Evolutionary conservation across 257 asterid genomes (phyloP).

Genomic region (Plantago major): DNA sequence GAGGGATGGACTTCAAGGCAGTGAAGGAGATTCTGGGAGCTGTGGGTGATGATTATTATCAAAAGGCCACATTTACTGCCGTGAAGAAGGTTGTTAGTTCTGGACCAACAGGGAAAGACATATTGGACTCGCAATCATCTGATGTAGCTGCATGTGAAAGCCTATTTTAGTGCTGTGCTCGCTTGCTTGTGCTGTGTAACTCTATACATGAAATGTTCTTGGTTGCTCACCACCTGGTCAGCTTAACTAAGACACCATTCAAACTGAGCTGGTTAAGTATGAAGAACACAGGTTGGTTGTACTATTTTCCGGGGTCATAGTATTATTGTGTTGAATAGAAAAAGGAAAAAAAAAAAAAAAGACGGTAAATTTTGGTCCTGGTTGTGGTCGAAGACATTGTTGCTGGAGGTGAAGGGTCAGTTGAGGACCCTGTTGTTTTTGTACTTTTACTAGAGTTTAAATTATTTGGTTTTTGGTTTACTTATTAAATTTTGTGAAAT

Average conservation of each 20-base stretch:
- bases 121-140: constrained; percentile 61
- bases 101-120: constrained; percentile 38
- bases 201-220: constrained; percentile 24
- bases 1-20: constrained; percentile 54
- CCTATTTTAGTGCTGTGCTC: constrained; percentile 37
- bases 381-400: constrained; percentile 22
- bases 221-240: constrained; percentile 11
- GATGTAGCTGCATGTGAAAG: constrained; percentile 61
- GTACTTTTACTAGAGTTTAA: constrained; percentile 48
- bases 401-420: constrained; percentile 28
- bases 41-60: constrained; percentile 52
- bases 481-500: constrained; percentile 41
- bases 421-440: constrained; percentile 38
- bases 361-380: constrained; percentile 32
- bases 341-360: background rate
- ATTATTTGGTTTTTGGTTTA: constrained; percentile 25
- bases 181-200: constrained; percentile 19
- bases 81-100: constrained; percentile 35
- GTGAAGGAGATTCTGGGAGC: constrained; percentile 54
- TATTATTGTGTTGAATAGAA: constrained; percentile 35
- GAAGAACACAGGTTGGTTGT: constrained; percentile 38
- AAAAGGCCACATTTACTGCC: constrained; percentile 51
- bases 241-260: background rate
- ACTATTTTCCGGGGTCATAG: constrained; percentile 42
- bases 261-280: constrained; percentile 21